phyloP scores from a whole-genome alignment of 225 moss, liverwort and hornwort genomes.

The Bryoerythrophyllum caledonicum region DNA sequence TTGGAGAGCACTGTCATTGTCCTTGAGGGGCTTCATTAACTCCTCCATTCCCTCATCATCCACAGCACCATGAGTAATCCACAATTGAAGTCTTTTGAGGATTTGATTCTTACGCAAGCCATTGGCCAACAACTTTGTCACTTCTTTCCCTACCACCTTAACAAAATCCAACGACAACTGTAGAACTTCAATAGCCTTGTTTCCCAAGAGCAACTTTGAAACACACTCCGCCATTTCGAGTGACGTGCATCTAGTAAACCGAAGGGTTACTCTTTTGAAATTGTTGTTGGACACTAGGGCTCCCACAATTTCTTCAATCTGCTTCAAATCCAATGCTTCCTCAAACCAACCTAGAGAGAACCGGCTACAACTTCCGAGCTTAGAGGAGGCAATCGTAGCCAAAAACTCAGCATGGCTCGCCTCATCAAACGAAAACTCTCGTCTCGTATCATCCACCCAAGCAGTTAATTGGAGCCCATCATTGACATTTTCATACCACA shows the following conservation, averaged over 20 bases:
- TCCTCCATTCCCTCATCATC: background rate
- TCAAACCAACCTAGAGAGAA: background rate
- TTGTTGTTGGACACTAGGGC: background rate
- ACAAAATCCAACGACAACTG: rapidly evolving
- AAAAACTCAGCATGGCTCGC: background rate
- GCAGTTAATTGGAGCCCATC: background rate
- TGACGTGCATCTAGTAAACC: rapidly evolving
- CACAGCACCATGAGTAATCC: rapidly evolving
- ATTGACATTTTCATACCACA: rapidly evolving
- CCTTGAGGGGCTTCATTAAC: background rate
- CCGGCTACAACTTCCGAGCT: background rate
- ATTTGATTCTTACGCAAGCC: rapidly evolving
- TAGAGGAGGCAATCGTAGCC: background rate
- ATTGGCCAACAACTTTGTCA: background rate
- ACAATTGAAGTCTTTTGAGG: rapidly evolving
- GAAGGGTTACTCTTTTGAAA: background rate
- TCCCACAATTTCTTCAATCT: background rate
- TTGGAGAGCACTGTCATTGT: background rate
- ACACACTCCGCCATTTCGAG: background rate
- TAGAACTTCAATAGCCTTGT: background rate
- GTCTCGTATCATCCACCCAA: rapidly evolving
- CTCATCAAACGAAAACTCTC: background rate
- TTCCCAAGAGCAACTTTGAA: background rate
- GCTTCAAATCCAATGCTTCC: background rate
- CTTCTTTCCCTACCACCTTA: background rate